Evolutionary conservation across 345 rosid genomes (phyloP), one percentile per base, ranked within the genome.

Genomic region (Erodium maritimum): DNA sequence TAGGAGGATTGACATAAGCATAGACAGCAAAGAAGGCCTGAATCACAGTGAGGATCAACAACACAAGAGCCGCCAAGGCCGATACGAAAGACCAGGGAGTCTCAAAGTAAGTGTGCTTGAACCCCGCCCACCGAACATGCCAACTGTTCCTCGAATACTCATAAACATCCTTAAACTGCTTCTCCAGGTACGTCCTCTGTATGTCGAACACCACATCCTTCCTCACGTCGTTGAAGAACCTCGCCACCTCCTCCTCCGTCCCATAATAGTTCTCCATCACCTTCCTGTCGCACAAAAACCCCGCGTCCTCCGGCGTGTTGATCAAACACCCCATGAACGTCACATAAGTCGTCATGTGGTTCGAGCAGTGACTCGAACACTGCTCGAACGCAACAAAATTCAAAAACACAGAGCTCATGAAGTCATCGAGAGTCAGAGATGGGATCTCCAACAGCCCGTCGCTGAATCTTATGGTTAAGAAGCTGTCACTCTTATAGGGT

Each of bases 31-130:
- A 72, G 57, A 76, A 67, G 17, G 82, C 23, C 57, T 83, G 81
- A 33, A 75, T 58, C 59, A 67, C 22, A 62, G 86, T 81, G 56
- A 83, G 69, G 21, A 80, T 13, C 45, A 83, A 74, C 23, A 80
- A 70, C 6, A 78, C 13, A 20, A 69, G 20, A 0, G 89, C 89
- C 8, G 89, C 84, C 23, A 71, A 48, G 0, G 79, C 84, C 5
- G 89, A 80, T 17, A 72, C 67, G 69, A 78, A 80, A 9, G 90
- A 78, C 95, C 90, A 86, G 11, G 81, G 84, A 21, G 75, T 73
- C 50, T 65, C 70, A 14, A 81, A 83, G 60, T 86, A 85, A 1
- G 70, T 73, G 48, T 71, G 71, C 69, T 65, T 71, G 67, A 81
- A 81, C 24, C 70, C 71, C 33, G 85, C 84, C 77, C 94, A 81